phyloP scores from a whole-genome alignment of 139 green algal genomes.

The Yamagishiella unicocca region DNA sequence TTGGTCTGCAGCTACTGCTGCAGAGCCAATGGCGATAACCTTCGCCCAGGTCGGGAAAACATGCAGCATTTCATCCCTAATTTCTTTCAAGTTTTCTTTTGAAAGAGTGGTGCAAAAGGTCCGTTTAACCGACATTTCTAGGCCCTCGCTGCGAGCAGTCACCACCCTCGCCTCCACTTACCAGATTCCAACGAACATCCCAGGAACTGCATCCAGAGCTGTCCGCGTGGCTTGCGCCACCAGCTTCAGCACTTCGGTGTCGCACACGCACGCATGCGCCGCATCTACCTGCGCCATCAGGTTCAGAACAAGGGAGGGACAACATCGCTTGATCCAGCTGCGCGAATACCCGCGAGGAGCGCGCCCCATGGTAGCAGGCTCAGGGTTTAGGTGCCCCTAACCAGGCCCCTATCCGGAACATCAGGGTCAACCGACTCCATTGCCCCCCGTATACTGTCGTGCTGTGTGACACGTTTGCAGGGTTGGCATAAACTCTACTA shows the following conservation, averaged over 20 bases:
- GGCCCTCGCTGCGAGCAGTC: neutral
- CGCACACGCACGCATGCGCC: constrained; percentile 12
- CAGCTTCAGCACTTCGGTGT: neutral
- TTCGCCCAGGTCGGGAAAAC: too few species aligned
- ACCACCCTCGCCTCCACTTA: neutral
- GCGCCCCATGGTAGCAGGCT: too few species aligned
- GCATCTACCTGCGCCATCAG: neutral
- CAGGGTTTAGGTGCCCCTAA: too few species aligned
- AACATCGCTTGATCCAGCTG: neutral
- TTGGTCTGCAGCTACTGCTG: neutral
- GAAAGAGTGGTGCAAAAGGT: neutral
- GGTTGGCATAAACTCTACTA: too few species aligned
- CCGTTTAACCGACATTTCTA: neutral
- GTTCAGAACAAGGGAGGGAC: neutral
- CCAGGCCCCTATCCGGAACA: too few species aligned
- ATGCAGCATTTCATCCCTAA: neutral
- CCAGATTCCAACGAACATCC: constrained; percentile 34
- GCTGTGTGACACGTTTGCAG: neutral
- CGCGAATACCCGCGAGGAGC: neutral
- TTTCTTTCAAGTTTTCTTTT: neutral
- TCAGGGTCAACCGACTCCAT: neutral
- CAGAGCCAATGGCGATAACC: neutral
- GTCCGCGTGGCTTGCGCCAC: neutral
- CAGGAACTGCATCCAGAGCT: neutral
- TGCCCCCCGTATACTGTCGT: neutral